Percentiles rank a stretch among this genome's conserved stretches.
phyloP scores from a whole-genome alignment of 805 yeast species.

The Candida fluviatilis region DNA sequence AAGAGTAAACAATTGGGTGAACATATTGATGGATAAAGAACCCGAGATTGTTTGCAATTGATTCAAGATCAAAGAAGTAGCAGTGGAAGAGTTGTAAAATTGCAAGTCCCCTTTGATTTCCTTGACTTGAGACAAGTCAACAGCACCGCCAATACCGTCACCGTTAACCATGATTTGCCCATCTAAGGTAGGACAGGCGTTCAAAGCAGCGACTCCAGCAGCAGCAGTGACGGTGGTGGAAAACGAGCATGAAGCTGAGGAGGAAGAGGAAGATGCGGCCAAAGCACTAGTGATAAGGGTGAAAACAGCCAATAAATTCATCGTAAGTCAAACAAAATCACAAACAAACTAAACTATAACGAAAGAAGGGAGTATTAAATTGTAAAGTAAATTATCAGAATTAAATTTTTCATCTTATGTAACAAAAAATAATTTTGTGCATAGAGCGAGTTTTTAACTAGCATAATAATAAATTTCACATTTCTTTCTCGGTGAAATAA shows the following conservation, averaged over 20 bases:
- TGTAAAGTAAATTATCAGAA: too few relatives aligned
- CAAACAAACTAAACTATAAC: not conserved
- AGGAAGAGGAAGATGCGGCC: slow-evolving; percentile 4
- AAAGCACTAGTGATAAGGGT: not conserved
- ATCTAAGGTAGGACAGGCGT: slow-evolving; percentile 38
- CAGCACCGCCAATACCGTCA: slow-evolving; percentile 20
- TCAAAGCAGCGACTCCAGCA: slow-evolving; percentile 27
- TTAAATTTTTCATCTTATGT: too few relatives aligned
- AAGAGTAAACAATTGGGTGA: slow-evolving; percentile 35
- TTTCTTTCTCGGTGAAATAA: too few relatives aligned
- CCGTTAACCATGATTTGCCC: slow-evolving; percentile 38
- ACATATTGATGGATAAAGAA: slow-evolving; percentile 30
- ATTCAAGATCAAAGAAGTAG: slow-evolving; percentile 27
- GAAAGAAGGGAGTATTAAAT: too few relatives aligned
- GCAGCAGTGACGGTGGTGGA: slow-evolving; percentile 38
- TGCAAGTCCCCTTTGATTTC: slow-evolving; percentile 27
- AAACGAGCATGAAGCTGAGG: slow-evolving; percentile 30
- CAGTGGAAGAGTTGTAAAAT: slow-evolving; percentile 37
- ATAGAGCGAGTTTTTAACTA: too few relatives aligned
- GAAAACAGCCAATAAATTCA: not conserved
- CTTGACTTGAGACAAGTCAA: slow-evolving; percentile 27
- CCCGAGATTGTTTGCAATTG: slow-evolving; percentile 31
- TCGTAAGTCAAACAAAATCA: not conserved
- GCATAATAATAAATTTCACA: too few relatives aligned
- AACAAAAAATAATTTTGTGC: too few relatives aligned